Conservation (phyloP, 1,139 yeast species). For the Saccharomyces hybrid region DNA sequence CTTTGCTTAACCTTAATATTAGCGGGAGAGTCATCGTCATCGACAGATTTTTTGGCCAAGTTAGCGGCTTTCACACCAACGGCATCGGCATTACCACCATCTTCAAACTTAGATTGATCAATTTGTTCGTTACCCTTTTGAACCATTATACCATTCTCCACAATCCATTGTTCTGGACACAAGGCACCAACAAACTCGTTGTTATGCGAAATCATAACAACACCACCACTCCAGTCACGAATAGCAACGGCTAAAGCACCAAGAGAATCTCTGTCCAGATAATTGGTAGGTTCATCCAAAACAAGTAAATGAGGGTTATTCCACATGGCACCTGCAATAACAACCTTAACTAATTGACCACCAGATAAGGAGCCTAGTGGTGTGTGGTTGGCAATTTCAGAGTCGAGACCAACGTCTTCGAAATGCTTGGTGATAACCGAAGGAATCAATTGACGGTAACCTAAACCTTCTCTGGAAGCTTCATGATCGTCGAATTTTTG, state of each 20-base stretch:
- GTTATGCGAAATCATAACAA: slow-evolving; percentile 96
- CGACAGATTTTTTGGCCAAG: slow-evolving; percentile 35
- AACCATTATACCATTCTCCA: slow-evolving; percentile 82
- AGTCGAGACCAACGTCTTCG: slow-evolving; percentile 94
- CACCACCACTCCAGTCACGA: slow-evolving; percentile 97
- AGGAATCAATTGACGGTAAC: slow-evolving; percentile 88
- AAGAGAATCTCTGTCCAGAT: slow-evolving; percentile 92
- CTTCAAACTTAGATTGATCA: slow-evolving; percentile 75
- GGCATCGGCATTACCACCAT: slow-evolving; percentile 50
- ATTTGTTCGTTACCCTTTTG: slow-evolving; percentile 74
- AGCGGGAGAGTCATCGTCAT: slow-evolving; percentile 87
- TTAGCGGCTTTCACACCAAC: slow-evolving; percentile 37
- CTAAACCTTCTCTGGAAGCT: slow-evolving; percentile 97
- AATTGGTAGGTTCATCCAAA: slow-evolving; percentile 96
- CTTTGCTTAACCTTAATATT: slow-evolving; percentile 84
- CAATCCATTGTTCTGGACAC: slow-evolving; percentile 98
- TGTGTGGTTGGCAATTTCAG: slow-evolving; percentile 96
- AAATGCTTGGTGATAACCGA: slow-evolving; percentile 91
- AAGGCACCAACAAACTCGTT: slow-evolving; percentile 94
- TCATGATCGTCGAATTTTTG: slow-evolving; percentile 97
- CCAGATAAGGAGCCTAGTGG: slow-evolving; percentile 95
- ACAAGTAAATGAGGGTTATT: slow-evolving; percentile 97
- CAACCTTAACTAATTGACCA: slow-evolving; percentile 96
- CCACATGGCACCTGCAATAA: slow-evolving; percentile 99
- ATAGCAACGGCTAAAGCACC: slow-evolving; percentile 97